phyloP scores from a whole-genome alignment of 352 stramenopile species.

The Pythium chondricola region DNA sequence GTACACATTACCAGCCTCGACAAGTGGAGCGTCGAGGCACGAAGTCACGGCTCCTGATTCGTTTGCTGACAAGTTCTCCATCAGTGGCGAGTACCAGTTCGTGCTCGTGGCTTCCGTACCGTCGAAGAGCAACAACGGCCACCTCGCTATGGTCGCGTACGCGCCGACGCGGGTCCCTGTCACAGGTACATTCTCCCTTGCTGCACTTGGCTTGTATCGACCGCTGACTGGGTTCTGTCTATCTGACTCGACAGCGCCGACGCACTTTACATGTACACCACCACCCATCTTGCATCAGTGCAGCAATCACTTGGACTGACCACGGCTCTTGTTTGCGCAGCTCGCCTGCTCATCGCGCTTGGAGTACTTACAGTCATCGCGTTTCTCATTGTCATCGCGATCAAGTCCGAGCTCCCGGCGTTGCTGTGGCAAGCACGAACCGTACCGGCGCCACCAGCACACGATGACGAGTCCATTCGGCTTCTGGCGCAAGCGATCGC shows the following conservation, averaged over 20 bases:
- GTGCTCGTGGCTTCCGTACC: constrained; percentile 26
- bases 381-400: constrained; percentile 10
- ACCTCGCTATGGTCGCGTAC: constrained; percentile 23
- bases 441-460: neutral
- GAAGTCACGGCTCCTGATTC: constrained; percentile 14
- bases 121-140: constrained; percentile 18
- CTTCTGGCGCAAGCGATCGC: constrained; percentile 17
- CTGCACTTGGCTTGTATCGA: too few species aligned
- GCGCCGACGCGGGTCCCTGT: constrained; percentile 19
- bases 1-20: constrained; percentile 16
- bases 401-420: constrained; percentile 18
- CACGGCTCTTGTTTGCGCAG: constrained; percentile 3
- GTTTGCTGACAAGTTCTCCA: constrained; percentile 27
- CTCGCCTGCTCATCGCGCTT: constrained; percentile 21
- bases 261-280: constrained; percentile 8
- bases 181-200: constrained; percentile 14
- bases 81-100: constrained; percentile 26
- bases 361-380: constrained; percentile 11
- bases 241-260: constrained; percentile 4
- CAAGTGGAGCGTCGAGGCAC: neutral
- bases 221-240: neutral
- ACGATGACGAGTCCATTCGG: constrained; percentile 21
- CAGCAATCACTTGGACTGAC: neutral
- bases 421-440: neutral
- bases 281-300: neutral